phyloP scores from a whole-genome alignment of 768 basidiomycete species.

The Tricholoma terreum region DNA sequence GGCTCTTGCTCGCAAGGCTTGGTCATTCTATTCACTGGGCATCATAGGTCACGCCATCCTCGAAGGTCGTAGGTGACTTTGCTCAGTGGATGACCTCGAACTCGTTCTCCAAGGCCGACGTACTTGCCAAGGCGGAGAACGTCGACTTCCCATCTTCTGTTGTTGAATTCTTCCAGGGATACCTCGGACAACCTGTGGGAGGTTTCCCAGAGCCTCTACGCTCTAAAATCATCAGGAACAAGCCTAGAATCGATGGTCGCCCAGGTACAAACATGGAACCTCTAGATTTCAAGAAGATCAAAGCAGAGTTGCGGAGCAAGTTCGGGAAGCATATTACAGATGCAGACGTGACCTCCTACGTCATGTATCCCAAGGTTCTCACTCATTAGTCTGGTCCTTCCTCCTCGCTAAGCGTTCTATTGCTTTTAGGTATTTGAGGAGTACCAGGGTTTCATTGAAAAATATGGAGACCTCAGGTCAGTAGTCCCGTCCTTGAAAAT shows the following conservation, averaged over 20 bases:
- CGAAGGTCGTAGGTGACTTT: constrained; percentile 98
- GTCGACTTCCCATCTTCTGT: constrained; percentile 98
- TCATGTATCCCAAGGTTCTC: constrained; percentile 95
- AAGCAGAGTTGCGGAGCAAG: constrained; percentile 86
- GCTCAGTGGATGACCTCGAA: constrained; percentile 99
- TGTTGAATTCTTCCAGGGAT: constrained; percentile 99
- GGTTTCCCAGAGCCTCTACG: constrained; percentile 99
- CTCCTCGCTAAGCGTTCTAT: not conserved
- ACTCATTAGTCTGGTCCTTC: constrained; percentile 3
- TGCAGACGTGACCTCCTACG: constrained; percentile 89
- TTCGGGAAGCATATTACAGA: constrained; percentile 96
- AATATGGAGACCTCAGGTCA: constrained; percentile 92
- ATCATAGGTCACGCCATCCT: constrained; percentile 88
- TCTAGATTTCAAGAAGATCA: constrained; percentile 94
- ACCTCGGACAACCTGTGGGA: constrained; percentile 95
- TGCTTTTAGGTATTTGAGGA: constrained; percentile 86
- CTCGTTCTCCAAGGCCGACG: constrained; percentile 81
- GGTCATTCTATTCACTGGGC: not conserved
- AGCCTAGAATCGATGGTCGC: constrained; percentile 89
- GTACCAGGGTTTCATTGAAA: constrained; percentile 91
- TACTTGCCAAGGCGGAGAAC: constrained; percentile 78
- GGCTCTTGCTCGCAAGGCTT: not conserved
- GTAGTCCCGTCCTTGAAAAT: constrained; percentile 19
- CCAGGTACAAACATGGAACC: constrained; percentile 88
- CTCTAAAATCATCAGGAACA: constrained; percentile 86